These are phyloP conservation scores for Malus asiatica DNA, from an alignment of 306 rosid species.

Conservation along the genomic window DNA sequence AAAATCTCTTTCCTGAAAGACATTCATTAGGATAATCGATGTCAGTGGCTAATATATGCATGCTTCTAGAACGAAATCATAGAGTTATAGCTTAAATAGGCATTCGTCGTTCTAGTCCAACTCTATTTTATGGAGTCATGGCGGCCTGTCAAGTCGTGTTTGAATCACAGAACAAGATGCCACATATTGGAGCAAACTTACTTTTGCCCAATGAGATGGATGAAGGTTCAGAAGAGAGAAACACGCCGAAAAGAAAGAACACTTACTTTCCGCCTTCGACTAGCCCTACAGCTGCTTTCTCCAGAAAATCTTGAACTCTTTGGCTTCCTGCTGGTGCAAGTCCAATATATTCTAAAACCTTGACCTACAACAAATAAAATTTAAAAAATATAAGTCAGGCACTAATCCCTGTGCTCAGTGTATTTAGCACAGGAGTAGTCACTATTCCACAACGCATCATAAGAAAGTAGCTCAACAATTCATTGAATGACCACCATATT, in stretches of 20 bases:
- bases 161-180: neutral
- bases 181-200: neutral
- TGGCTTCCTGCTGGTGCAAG: slow-evolving; percentile 91
- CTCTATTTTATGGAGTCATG: neutral
- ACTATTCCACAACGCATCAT: neutral
- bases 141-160: neutral
- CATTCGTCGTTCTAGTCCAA: neutral
- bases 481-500: neutral
- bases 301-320: slow-evolving; percentile 85
- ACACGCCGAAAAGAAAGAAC: neutral
- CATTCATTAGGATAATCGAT: neutral
- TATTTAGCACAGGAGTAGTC: neutral
- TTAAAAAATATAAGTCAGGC: neutral
- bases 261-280: slow-evolving; percentile 99
- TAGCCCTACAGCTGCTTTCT: slow-evolving; percentile 87
- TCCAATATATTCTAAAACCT: slow-evolving; percentile 57
- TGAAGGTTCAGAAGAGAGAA: neutral
- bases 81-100: neutral
- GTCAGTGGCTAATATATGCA: neutral
- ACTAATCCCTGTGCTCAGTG: slow-evolving; percentile 1
- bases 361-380: slow-evolving; percentile 45
- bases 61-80: neutral
- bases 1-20: slow-evolving; percentile 78
- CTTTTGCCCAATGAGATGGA: neutral
- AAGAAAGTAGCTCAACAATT: neutral